Percentiles rank a stretch among this genome's conserved stretches.
Conservation (phyloP, 768 basidiomycete genomes). For the Kwoniella shandongensis region DNA sequence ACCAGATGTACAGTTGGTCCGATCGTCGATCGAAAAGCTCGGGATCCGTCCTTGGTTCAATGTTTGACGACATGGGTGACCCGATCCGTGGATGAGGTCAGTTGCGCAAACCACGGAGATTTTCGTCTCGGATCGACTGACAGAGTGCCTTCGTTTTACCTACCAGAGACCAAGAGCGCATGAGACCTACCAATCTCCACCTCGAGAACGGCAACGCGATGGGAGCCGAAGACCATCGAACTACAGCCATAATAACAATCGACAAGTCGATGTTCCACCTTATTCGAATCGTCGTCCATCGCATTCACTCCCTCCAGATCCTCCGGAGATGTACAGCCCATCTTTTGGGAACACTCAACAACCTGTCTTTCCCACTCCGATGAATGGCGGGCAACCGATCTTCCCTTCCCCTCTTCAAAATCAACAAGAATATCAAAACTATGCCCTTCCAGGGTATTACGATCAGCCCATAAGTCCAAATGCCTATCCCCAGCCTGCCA, state of each 20-base stretch:
- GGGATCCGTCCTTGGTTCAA: conserved; percentile 47
- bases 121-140: not conserved
- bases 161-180: conserved; percentile 12
- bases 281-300: conserved; percentile 6
- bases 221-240: conserved; percentile 2
- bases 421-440: conserved; percentile 7
- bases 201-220: not conserved
- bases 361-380: conserved; percentile 5
- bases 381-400: conserved; percentile 5
- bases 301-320: conserved; percentile 12
- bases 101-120: not conserved
- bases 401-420: not conserved
- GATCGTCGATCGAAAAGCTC: conserved; percentile 40
- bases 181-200: not conserved
- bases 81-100: conserved; percentile 47
- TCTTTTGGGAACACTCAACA: conserved; percentile 4
- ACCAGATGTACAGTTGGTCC: conserved; percentile 43
- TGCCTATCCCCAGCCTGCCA: too few relatives aligned
- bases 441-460: conserved; percentile 23
- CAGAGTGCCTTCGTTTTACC: not conserved
- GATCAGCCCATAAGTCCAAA: conserved; percentile 6
- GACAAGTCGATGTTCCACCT: not conserved
- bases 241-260: not conserved
- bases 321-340: conserved; percentile 10
- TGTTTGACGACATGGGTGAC: conserved; percentile 47